phyloP scores from a whole-genome alignment of 305 asterid genomes.

The Solanum chacoense region DNA sequence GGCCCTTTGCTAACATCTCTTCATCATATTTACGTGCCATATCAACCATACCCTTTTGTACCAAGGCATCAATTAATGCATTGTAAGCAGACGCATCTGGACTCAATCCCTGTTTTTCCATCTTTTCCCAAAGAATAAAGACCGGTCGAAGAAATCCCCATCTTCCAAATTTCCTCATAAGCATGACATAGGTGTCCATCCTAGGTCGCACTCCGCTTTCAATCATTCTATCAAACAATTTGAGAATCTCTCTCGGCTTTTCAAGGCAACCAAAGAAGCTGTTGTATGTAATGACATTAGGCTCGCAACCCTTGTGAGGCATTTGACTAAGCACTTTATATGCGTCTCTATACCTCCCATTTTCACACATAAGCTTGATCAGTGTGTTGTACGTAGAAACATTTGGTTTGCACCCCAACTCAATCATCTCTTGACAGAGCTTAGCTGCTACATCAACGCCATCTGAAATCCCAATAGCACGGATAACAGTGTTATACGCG shows the following conservation, averaged over 20 bases:
- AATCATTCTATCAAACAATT: slow-evolving; percentile 61
- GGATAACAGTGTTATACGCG: slow-evolving; percentile 69
- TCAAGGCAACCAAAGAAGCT: slow-evolving; percentile 62
- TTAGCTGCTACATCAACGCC: slow-evolving; percentile 71
- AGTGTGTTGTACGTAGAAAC: slow-evolving; percentile 64
- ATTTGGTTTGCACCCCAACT: slow-evolving; percentile 55
- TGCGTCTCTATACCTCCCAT: slow-evolving; percentile 67
- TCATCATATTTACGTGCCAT: slow-evolving; percentile 72
- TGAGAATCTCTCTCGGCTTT: slow-evolving; percentile 66
- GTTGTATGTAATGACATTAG: slow-evolving; percentile 55
- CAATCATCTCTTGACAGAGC: slow-evolving; percentile 71
- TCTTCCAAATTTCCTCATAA: slow-evolving; percentile 90
- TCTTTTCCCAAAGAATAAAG: slow-evolving; percentile 56
- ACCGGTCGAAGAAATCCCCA: slow-evolving; percentile 96
- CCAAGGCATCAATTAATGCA: slow-evolving; percentile 77
- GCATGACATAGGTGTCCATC: slow-evolving; percentile 85
- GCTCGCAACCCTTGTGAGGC: slow-evolving; percentile 55
- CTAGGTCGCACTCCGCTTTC: slow-evolving; percentile 58
- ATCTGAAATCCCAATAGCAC: slow-evolving; percentile 60
- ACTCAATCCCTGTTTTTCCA: slow-evolving; percentile 63
- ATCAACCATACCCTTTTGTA: slow-evolving; percentile 75
- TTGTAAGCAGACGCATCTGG: slow-evolving; percentile 78
- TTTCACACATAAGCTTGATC: slow-evolving; percentile 68
- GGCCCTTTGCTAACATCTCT: slow-evolving; percentile 73
- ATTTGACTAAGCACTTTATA: slow-evolving; percentile 44